Evolutionary conservation across 805 yeast genomes (phyloP).

Genomic region (Candida michaelii): DNA sequence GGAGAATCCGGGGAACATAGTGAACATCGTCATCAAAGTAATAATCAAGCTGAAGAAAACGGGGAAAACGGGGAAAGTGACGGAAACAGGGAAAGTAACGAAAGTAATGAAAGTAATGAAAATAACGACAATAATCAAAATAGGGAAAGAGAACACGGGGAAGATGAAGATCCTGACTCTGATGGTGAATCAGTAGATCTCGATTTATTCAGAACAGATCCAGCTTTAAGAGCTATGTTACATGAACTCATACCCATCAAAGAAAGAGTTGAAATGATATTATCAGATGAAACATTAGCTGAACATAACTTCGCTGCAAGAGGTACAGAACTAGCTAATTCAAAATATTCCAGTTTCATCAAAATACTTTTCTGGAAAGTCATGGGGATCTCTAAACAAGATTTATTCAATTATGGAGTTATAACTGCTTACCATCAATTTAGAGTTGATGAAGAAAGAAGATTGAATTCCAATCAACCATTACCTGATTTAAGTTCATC

Average conservation of each 20-base stretch:
- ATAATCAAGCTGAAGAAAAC: neutral
- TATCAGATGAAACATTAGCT: constrained; percentile 29
- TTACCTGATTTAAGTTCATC: neutral
- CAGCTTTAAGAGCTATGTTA: constrained; percentile 34
- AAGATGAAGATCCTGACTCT: constrained; percentile 12
- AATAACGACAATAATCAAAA: neutral
- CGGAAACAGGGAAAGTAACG: neutral
- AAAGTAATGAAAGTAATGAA: constrained; percentile 6
- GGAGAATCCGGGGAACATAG: too few species aligned
- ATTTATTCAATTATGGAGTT: constrained; percentile 55
- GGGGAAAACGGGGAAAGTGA: constrained; percentile 3
- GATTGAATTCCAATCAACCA: constrained; percentile 6
- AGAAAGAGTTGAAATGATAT: constrained; percentile 43
- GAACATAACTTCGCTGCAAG: constrained; percentile 43
- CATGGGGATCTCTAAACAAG: constrained; percentile 53
- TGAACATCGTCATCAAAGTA: constrained; percentile 1
- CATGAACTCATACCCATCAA: constrained; percentile 41
- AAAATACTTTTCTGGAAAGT: constrained; percentile 49
- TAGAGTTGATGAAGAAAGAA: constrained; percentile 15
- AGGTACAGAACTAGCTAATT: constrained; percentile 41
- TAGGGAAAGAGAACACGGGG: neutral
- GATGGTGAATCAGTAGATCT: constrained; percentile 23
- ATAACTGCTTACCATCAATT: constrained; percentile 17
- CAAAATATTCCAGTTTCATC: constrained; percentile 29
- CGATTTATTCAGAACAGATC: constrained; percentile 37